These are phyloP conservation scores for Linnemannia hyalina DNA, from an alignment of 192 early-diverging fungal genomes.

Conservation along the genomic window DNA sequence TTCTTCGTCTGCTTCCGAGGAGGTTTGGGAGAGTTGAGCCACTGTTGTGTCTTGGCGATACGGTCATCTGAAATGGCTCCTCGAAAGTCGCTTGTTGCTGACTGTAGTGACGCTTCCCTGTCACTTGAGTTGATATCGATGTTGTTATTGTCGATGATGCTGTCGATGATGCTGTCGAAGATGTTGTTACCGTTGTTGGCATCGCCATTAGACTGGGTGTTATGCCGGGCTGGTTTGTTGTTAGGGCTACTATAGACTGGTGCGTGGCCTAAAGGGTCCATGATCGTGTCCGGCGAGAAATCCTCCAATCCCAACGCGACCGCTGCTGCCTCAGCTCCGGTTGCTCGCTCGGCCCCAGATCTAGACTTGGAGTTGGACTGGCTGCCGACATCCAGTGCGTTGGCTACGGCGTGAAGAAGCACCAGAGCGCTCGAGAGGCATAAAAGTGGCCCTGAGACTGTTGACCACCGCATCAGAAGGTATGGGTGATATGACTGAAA, in stretches of 20 bases:
- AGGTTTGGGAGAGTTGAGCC: neutral
- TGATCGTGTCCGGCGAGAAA: neutral
- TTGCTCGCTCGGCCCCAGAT: neutral
- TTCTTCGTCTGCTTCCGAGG: neutral
- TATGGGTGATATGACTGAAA: neutral
- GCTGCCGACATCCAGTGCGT: neutral
- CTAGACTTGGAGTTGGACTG: neutral
- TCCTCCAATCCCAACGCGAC: neutral
- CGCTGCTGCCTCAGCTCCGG: neutral
- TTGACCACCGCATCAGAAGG: constrained; percentile 12
- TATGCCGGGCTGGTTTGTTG: neutral
- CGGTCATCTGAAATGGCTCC: neutral
- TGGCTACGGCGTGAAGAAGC: neutral
- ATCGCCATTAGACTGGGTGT: neutral
- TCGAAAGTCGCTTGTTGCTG: neutral
- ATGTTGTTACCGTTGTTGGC: neutral
- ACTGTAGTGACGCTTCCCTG: neutral
- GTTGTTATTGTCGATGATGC: neutral
- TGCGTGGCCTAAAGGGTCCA: neutral
- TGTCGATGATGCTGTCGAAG: neutral
- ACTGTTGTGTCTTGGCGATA: neutral
- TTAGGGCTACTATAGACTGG: neutral
- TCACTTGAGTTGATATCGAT: neutral
- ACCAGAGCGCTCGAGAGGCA: constrained; percentile 12
- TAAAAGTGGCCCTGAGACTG: constrained; percentile 10